Base-by-base conservation (phyloP, 768 basidiomycete genomes). In the Lentinula sp. region DNA sequence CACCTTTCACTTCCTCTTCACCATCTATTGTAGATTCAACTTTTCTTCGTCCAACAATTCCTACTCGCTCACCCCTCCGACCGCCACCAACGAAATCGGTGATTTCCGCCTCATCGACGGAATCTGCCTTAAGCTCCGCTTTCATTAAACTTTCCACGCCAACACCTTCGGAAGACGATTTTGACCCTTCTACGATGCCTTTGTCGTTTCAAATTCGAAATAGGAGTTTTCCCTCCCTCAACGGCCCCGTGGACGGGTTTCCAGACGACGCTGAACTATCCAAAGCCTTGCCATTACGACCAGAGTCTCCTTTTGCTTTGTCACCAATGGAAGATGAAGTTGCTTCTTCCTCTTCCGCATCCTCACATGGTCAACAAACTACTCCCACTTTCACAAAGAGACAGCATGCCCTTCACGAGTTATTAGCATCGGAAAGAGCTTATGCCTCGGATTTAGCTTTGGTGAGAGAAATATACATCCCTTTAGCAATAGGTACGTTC, bases 371-470 rank as follows among this genome's bases (percentile, higher is more conserved):
- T 13, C 60, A 66, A 42, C 46, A 62, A 41, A 15, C 55, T 9
- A 67, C 69, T 12, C 68, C 74, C n/a, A 67, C 73, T 20, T 76
- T 85, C 67, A 81, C 86, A 32, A 93, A 93, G 73, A 82, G 92
- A 41, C 80, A 84, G 23, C 88, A 93, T 70, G 91, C 91, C 8
- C 75, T 93, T 20, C 81, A 84, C 55, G 92, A 94, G 65, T 73
- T 94, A 32, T 79, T 93, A 49, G 84, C 87, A 10, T 90, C 89
- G 20, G 91, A 94, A 68, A 79, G 88, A 32, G 87, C 89, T 1
- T 93, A 93, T 71, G 87, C 91, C 12, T 85, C 85, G n/a, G 92
- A 93, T 77, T 77, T 94, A 32, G 87, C 86, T 15, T 76, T 93
- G 58, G 85, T 93, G 63, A 80, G 86, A 57, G 86, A 90, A 62